Conservation (phyloP, 805 yeast species). For the Barnettozyma salicaria region DNA sequence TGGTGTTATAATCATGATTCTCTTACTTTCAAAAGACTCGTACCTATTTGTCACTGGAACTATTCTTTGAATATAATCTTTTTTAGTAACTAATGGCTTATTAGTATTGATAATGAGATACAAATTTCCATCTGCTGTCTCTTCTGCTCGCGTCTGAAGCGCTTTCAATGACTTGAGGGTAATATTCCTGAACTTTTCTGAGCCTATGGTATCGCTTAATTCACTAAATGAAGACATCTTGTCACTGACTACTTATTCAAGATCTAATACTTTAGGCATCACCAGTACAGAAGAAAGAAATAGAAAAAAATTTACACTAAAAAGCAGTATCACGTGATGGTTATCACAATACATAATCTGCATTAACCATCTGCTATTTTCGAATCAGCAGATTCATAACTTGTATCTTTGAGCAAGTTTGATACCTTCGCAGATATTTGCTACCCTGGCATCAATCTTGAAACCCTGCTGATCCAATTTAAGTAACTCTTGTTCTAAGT, state of each 20-base stretch:
- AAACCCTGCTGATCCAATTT: constrained; percentile 59
- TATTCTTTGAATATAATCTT: constrained; percentile 51
- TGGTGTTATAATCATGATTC: constrained; percentile 58
- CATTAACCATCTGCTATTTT: not conserved
- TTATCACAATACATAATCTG: not conserved
- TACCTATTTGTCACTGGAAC: constrained; percentile 37
- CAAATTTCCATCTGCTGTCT: constrained; percentile 2
- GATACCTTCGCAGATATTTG: constrained; percentile 80
- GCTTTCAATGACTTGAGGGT: constrained; percentile 9
- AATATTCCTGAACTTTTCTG: constrained; percentile 1
- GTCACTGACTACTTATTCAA: too few species aligned
- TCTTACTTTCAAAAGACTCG: constrained; percentile 4
- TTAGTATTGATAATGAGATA: constrained; percentile 43
- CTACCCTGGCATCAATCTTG: constrained; percentile 80
- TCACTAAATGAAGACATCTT: too few species aligned
- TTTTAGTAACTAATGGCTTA: constrained; percentile 36
- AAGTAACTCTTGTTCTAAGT: constrained; percentile 49
- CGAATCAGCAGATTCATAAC: constrained; percentile 5
- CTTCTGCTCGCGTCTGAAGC: not conserved
- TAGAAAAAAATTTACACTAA: constrained; percentile 1
- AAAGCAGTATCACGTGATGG: not conserved
- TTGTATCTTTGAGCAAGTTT: constrained; percentile 42
- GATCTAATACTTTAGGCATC: too few species aligned
- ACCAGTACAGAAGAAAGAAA: too few species aligned
- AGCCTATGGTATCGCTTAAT: not conserved